phyloP scores from a whole-genome alignment of 192 early-diverging fungal species.

The Coemansia umbellata region DNA sequence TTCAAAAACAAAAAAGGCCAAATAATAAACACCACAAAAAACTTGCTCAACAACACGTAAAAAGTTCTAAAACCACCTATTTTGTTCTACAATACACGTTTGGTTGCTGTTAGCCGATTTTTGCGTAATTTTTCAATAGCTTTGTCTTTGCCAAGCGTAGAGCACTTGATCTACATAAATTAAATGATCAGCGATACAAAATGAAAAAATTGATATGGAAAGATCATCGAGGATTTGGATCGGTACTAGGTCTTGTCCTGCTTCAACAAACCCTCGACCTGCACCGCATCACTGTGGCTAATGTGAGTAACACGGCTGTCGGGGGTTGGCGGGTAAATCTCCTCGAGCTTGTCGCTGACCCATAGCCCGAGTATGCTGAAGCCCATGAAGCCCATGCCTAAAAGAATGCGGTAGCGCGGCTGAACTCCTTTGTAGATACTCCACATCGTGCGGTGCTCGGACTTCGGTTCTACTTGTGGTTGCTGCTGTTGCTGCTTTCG shows the following conservation, averaged over 20 bases:
- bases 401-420: constrained; percentile 43
- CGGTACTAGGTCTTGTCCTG: not conserved
- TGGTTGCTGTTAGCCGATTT: no score
- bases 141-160: no score
- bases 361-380: constrained; percentile 47
- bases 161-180: no score
- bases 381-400: constrained; percentile 51
- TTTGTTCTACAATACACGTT: no score
- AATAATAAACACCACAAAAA: no score
- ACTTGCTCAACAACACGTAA: no score
- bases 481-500: not conserved
- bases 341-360: constrained; percentile 48
- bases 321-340: constrained; percentile 22
- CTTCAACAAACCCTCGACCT: constrained; percentile 1
- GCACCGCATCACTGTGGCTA: constrained; percentile 14
- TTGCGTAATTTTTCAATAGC: no score
- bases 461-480: not conserved
- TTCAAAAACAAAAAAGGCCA: no score
- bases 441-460: constrained; percentile 33
- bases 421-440: constrained; percentile 41
- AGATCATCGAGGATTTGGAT: no score
- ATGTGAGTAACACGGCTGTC: constrained; percentile 35
- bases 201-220: no score
- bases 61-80: no score
- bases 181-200: no score